Conservation (phyloP, 2,329 filamentous ascomycete genomes). For the Xylaria sp. region DNA sequence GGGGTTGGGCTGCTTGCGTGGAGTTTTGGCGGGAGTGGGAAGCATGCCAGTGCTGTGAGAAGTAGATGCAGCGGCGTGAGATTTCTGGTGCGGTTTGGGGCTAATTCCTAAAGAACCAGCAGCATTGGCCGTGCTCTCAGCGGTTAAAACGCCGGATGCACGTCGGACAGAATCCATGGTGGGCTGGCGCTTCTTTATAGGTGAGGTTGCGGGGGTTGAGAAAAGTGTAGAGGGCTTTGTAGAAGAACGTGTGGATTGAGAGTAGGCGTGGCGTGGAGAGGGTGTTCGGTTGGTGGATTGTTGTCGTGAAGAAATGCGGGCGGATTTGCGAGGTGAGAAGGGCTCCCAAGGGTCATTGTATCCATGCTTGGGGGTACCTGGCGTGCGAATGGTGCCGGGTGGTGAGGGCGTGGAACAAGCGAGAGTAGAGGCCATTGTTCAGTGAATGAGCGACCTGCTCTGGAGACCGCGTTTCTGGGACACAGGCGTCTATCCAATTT, state of each 20-base stretch:
- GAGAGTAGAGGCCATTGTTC: constrained; percentile 45
- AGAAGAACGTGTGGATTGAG: constrained; percentile 36
- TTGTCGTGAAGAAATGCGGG: constrained; percentile 64
- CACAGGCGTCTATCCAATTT: constrained; percentile 13
- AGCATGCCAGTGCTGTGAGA: constrained; percentile 61
- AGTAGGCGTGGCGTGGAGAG: constrained; percentile 49
- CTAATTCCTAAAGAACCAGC: constrained; percentile 49
- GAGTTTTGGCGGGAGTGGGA: constrained; percentile 80
- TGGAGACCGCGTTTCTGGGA: constrained; percentile 4
- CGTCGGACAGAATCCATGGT: constrained; percentile 55
- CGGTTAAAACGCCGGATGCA: constrained; percentile 52
- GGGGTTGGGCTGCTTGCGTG: constrained; percentile 64
- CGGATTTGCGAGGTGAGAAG: constrained; percentile 73
- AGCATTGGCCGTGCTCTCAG: constrained; percentile 50
- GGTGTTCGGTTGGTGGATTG: constrained; percentile 61
- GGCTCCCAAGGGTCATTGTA: constrained; percentile 73
- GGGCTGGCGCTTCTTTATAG: constrained; percentile 57
- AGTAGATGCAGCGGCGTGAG: constrained; percentile 37
- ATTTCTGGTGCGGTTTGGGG: constrained; percentile 38
- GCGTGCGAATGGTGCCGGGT: constrained; percentile 64
- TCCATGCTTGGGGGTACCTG: constrained; percentile 71
- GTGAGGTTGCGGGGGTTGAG: constrained; percentile 53
- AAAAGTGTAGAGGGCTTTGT: constrained; percentile 37
- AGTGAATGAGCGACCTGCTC: constrained; percentile 10
- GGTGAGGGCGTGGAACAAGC: constrained; percentile 65